Evolutionary conservation across 1,284 basidiomycete genomes (phyloP), one percentile per base, ranked within the genome.

Genomic region (Apiotrichum porosum): DNA sequence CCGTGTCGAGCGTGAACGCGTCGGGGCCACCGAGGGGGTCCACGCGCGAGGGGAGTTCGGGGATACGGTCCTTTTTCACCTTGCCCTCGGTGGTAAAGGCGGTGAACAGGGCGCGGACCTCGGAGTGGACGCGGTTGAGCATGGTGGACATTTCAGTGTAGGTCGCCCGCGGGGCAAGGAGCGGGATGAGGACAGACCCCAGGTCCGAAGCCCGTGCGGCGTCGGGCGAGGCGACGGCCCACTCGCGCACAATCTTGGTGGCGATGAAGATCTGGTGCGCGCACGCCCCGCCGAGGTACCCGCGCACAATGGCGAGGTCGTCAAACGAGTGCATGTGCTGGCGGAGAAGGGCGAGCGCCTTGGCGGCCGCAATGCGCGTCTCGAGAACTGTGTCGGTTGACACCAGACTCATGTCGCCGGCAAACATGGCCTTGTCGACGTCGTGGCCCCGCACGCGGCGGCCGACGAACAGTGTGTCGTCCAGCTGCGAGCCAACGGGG

Each of bases 361-460:
- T 83, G 1, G 90, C 85, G 2, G 85, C 82, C 4, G 86, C 83
- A 4, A 97, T 75, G 32, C 95, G 80, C 15, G 89, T 90, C 55
- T 87, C 83, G 48, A 95, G 75, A 24, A 92, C 83, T 1, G 83
- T 77, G 62, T 97, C 93, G 14, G 81, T 75, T 8, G 85, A 79
- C 22, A 98, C 79, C 18, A 99, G 78, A 0, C 88, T 83, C 44
- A 94, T 75, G 67, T 99, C 95, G 65, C 97, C 93, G 0, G 83
- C 79, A 39, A 97, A 78, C 82, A 98, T 93, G 50, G 87, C 88
- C 77, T 92, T 97, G 77, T 99, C 95, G 23, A 98, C 88, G 61
- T 97, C 94, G 68, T 98, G 88, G 28, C 83, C 79, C 63, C 59
- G 59, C n/a, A 49, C 57, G 3, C 41, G 49, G 24, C 58, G 60